Conservation (phyloP, 768 basidiomycete species). For the Saitozyma podzolica region DNA sequence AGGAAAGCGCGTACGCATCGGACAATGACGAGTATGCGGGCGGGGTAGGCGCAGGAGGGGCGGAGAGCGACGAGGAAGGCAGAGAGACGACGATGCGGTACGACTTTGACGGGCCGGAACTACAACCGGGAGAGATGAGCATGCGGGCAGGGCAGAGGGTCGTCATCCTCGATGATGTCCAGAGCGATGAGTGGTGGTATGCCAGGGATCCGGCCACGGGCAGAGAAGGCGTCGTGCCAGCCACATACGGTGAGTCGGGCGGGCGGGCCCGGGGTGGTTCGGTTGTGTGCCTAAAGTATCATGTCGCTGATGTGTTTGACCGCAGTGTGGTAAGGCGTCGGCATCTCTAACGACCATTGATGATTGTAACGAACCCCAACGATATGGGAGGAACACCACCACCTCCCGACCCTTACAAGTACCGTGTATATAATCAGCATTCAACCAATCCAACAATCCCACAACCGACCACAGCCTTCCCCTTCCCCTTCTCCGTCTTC, state of each 20-base stretch:
- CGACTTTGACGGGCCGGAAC: constrained; percentile 47
- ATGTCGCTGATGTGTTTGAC: too few relatives aligned
- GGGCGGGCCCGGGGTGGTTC: too few relatives aligned
- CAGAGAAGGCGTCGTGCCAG: constrained; percentile 84
- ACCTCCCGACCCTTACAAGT: too few relatives aligned
- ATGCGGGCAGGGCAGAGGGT: constrained; percentile 48
- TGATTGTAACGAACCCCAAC: too few relatives aligned
- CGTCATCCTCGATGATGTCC: constrained; percentile 56
- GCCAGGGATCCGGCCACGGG: constrained; percentile 77
- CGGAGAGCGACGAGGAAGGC: constrained; percentile 38
- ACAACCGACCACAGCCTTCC: too few relatives aligned
- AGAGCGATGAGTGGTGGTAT: constrained; percentile 84
- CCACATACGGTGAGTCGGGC: constrained; percentile 62
- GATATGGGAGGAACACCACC: too few relatives aligned
- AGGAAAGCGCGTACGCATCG: constrained; percentile 18
- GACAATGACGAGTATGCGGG: constrained; percentile 7
- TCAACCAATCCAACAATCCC: too few relatives aligned
- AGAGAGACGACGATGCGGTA: constrained; percentile 51
- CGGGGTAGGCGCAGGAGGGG: constrained; percentile 6
- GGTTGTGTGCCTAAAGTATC: too few relatives aligned
- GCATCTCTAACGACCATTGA: too few relatives aligned
- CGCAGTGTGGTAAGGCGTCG: too few relatives aligned
- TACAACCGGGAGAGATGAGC: constrained; percentile 50
- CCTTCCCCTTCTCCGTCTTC: too few relatives aligned
- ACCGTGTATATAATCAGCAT: too few relatives aligned